Evolutionary conservation across 2,329 filamentous ascomycete genomes (phyloP), one percentile per base, ranked within the genome.

Genomic region (Calonectria multiphialidica): DNA sequence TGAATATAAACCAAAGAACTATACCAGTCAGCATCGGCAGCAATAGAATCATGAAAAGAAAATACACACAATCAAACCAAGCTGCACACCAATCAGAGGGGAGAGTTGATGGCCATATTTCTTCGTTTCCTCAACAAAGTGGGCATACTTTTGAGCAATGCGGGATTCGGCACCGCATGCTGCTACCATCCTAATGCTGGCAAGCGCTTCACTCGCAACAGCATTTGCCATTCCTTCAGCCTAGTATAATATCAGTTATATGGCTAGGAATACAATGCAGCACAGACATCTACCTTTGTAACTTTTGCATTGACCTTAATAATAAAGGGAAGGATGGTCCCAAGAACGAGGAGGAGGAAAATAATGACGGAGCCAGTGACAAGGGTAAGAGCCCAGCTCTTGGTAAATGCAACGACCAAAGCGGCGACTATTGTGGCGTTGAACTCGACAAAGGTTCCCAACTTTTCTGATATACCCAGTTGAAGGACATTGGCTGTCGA

Each of bases 401-500:
- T 89, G 7, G 83, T 85, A 76, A 92, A 90, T 15, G 90, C 88
- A 25, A 91, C 86, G 72, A 90, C 81, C 64, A 90, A 84, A 30
- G 90, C 85, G 18, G 89, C 81, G 37, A 90, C 79, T 65, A 91
- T 86, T 30, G 88, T 88, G 0, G 89, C 81, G 2, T 82, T 81
- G 74, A 85, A 92, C 78, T 93, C 90, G 69, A 93, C 76, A 55
- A 91, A 88, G 2, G 86, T 86, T 9, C 89, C 90, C 0, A 93
- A 84, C 77, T 92, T 92, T 79, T 92, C 90, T 0, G 90, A 92
- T 45, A 92, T 91, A 3, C 91, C 91, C 15, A 92, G 83, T 81
- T 93, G 91, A n/a, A 93, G 83, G 2, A 86, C 88, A 79, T 93
- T 93, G 72, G 90, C 89, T 1, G 90, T 91, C 2, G 89, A 88